Percentiles rank a stretch among this genome's conserved stretches.
These are phyloP conservation scores for Trichoderma harzianum DNA, from an alignment of 2,329 filamentous ascomycete genomes.

Conservation along the genomic window DNA sequence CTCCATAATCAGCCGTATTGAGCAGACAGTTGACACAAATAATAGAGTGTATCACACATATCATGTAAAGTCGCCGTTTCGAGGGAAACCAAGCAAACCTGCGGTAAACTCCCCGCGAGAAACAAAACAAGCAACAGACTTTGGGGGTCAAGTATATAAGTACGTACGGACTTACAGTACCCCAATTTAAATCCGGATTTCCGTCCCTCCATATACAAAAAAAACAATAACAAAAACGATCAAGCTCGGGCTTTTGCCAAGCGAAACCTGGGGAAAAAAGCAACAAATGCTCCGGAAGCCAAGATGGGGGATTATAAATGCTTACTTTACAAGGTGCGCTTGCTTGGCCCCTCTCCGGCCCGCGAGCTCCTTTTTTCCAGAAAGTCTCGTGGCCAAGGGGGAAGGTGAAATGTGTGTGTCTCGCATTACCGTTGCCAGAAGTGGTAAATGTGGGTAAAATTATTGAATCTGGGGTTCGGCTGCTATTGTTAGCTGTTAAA, in stretches of 20 bases:
- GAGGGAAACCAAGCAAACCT: not conserved
- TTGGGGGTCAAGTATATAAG: not conserved
- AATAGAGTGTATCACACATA: not conserved
- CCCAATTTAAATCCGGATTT: not conserved
- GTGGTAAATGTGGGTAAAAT: not conserved
- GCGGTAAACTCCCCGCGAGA: not conserved
- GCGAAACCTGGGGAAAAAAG: not conserved
- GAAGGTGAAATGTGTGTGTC: not conserved
- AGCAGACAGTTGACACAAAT: not conserved
- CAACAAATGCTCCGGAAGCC: not conserved
- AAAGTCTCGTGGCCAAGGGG: not conserved
- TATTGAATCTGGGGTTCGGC: not conserved
- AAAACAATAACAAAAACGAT: not conserved
- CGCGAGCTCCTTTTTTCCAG: not conserved
- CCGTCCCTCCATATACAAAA: not conserved
- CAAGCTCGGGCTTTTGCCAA: not conserved
- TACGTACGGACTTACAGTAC: not conserved
- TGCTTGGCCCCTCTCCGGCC: not conserved
- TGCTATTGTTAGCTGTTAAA: too few species aligned
- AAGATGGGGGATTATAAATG: constrained; percentile 3
- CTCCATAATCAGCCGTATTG: not conserved
- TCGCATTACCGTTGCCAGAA: not conserved
- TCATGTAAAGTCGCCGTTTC: not conserved
- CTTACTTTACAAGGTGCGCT: not conserved
- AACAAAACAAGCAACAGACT: not conserved